Base-by-base conservation (phyloP, 108 stramenopile species). In the Mediolabrus comicus region DNA sequence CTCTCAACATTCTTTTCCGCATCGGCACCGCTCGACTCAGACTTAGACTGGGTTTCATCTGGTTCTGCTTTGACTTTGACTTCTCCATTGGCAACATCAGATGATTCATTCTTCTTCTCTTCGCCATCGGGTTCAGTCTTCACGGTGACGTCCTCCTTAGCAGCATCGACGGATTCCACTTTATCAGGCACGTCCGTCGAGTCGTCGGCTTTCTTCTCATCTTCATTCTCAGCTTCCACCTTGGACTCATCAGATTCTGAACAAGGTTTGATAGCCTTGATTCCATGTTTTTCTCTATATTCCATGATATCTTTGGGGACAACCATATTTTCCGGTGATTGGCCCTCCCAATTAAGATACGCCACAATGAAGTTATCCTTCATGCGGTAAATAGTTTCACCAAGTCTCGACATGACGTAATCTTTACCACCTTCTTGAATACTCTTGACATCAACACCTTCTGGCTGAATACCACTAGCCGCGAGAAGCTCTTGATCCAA, bases 301-400 rank as follows among this genome's bases (percentile, higher is more conserved):
- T 91, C 89, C 64, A 87, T 62, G 41, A 95, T 82, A 28, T 85
- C 87, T 70, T 86, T 85, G 2, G 94, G 91, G 5, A 95, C 92
- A 6, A 74, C 83, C 83, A 87, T 79, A 62, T 94, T 73, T 70
- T 94, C 91, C 46, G 74, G 72, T 51, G 69, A 78, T 24, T 83
- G 85, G 16, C 94, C 94, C 33, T 93, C 84, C 81, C 93, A 95
- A 30, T 90, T 82, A 26, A 98, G 83, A 77, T 82, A 87, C 3
- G 97, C 98, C 13, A 98, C 98, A 66, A 98, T 87, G 61, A 98
- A 98, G 69, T 95, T 92, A 43, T 97, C 96, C 69, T 97, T 98
- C 97, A 98, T 98, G n/a, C 96, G 97, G 13, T 89, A 72, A 53
- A 98, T 96, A 1, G 94, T 95, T 62, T 95, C 92, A 1, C 96